Conservation (phyloP, 306 rosid species). For the Senna siamea region DNA sequence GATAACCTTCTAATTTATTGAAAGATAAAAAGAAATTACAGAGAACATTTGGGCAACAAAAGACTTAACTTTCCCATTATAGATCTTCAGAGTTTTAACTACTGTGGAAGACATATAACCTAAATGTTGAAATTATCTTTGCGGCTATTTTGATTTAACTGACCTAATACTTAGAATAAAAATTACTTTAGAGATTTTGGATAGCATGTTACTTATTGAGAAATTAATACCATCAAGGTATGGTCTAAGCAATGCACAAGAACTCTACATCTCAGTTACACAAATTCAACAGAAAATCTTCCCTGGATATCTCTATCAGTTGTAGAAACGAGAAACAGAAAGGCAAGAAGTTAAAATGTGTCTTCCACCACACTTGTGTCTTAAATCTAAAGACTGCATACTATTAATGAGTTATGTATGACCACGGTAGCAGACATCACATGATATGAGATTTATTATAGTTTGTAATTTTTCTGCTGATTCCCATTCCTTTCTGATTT, state of each 20-base stretch:
- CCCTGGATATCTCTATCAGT: background rate
- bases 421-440: constrained; percentile 13
- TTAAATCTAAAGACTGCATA: background rate
- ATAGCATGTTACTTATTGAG: background rate
- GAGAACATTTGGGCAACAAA: background rate
- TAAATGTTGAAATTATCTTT: background rate
- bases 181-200: background rate
- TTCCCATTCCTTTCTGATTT: background rate
- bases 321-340: background rate
- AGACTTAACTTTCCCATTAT: background rate
- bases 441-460: background rate
- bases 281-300: background rate
- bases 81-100: background rate
- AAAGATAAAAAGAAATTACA: background rate
- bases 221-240: background rate
- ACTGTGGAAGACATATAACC: background rate
- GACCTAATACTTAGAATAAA: background rate
- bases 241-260: background rate
- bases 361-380: background rate
- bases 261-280: background rate
- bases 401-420: background rate
- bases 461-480: too few species aligned
- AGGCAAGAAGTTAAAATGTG: background rate
- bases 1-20: background rate
- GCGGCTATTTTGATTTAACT: too few species aligned